Base-by-base conservation (phyloP, 768 basidiomycete genomes). In the Cubamyces lactineus region DNA sequence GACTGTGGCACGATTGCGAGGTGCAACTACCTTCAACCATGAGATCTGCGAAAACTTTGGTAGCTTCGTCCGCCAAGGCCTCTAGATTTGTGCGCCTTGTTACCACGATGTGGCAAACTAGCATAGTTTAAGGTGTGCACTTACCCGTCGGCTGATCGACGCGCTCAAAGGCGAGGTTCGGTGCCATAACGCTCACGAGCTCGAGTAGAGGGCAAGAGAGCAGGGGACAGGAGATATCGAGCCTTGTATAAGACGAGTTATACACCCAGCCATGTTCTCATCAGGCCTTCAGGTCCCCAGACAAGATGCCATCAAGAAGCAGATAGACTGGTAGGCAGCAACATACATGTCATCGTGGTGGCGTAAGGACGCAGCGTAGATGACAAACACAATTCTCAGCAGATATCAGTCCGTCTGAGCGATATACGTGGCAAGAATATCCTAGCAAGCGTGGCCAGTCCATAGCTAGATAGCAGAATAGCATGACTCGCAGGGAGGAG, bases 11-110 rank as follows among this genome's bases (percentile, higher is more conserved):
- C 42, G 16, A 19, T n/a, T 19, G 6, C 16, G n/a, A 34, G 30
- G 13, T 21, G 38, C 13, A 30, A 21, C 4, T 13, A 62, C 61
- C 61, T 17, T 51, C 48, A 1, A 48, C 45, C 61, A 62, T 62
- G 53, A 62, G 49, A 7, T 45, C 38, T 3, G 53, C 26, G 49
- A 62, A 62, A 15, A 62, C 47, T 21, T 56, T 24, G 5, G 41
- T 41, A 11, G 61, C 53, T 26, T 56, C 61, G 21, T 62, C 54
- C 1, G 54, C 54, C 24, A 62, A 21, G 8, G 21, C 49, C 47
- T 56, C 61, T 62, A 38, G 4, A 21, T 7, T 17, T 16, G n/a
- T n/a, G 34, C 5, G 34, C 5, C 34, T 5, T 34, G 9, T 34
- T 34, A 11, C 9, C 34, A 34, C 4, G 5, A 11, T 34, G 34